Base-by-base conservation (phyloP, 352 stramenopile species). In the Globisporangium paddicum region DNA sequence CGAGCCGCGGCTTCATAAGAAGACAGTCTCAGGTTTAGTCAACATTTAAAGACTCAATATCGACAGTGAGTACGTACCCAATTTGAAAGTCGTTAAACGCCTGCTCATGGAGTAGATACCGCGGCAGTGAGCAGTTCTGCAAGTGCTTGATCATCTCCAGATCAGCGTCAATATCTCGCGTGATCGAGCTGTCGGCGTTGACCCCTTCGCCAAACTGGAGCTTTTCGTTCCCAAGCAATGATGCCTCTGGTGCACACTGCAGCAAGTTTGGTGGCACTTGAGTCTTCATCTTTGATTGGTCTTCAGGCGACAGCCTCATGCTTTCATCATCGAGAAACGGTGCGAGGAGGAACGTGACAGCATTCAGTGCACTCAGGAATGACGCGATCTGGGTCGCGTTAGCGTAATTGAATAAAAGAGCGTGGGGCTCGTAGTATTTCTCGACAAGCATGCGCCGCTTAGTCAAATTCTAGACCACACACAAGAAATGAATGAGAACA, bases 331-430 rank as follows among this genome's bases (percentile, higher is more conserved):
- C 51, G 13, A 72, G 68, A 63, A 75, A 71, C 2, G 63, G 72
- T 9, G 54, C 59, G 3, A 89, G 54, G 14, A 82, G 41, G 65
- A 90, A 91, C 30, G 73, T 81, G 47, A 90, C 78, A 2, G 75
- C 83, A 32, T 93, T 87, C 16, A 91, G 58, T 1, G 83, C 83
- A 59, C 77, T 89, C 23, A 93, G 59, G 30, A 85, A 81, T 4
- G 81, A 75, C 6, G 73, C 58, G 26, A 90, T 77, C 58, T 72
- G 69, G 3, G 67, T 69, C 5, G 81, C 77, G 21, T 68, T 69
- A 32, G 70, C 65, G 64, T 93, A 93, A n/a, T 79, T 75, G 57
- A 75, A 89, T 21, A 93, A 49, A 37, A 91, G 51, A 13, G 79
- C 81, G 32, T 71, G 70, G 1, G 63, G 59, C 18, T 87, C 65